Base-by-base conservation (phyloP, 2,329 filamentous ascomycete species). In the Daldinia sp. region DNA sequence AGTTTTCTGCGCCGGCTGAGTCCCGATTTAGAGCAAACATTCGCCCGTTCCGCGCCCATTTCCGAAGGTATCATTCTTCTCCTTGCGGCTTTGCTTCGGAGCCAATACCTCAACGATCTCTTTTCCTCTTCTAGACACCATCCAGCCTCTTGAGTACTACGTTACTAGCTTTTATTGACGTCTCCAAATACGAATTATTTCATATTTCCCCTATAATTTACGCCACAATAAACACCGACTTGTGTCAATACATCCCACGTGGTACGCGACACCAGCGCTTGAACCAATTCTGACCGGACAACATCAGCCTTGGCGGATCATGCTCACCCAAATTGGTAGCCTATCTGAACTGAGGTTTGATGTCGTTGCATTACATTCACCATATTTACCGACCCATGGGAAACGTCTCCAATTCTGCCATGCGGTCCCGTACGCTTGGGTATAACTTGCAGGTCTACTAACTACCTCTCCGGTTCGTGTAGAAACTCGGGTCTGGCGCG, bases 61-160 rank as follows among this genome's bases (percentile, higher is more conserved):
- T 67, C 41, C 61, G 53, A 49, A 64, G 50, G 64, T 64, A 58
- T 55, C 56, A 64, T 58, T 52, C 58, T 41, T 34, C 39, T 55
- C 54, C 35, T 55, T 21, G 27, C 39, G 51, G 58, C 39, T 63
- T 51, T 66, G 52, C 37, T 27, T 41, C 48, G 35, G 45, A 48
- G 29, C 52, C 47, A 15, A 37, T 25, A 21, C 13, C 59, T 56
- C 55, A 35, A 48, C 32, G 34, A 35, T n/a, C 13, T 49, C 15
- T 39, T 63, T 41, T 32, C 51, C 39, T 29, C 32, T 50, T 66
- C 41, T 19, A 30, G 55, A 23, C 34, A 11, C 13, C 25, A 23
- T 39, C 53, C 43, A 62, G 41, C 48, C 37, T 53, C 45, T 54
- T n/a, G 30, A 29, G 19, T 61, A 30, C 63, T 61, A 37, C n/a